Conservation (phyloP, 805 yeast species). For the Ogataea kodamae region DNA sequence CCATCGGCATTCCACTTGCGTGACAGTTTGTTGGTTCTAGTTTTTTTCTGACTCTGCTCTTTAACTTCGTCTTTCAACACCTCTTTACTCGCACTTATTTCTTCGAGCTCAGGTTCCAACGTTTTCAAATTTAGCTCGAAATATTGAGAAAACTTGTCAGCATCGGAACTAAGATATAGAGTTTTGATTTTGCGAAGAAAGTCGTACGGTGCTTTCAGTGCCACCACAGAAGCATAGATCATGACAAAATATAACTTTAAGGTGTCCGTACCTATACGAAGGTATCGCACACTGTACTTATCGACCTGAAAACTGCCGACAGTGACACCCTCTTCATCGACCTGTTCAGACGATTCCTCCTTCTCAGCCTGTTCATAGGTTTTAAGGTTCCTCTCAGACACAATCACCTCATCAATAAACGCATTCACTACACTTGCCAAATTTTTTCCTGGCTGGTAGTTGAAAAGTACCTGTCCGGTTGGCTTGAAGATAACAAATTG, state of each 20-base stretch:
- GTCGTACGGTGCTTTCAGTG: slow-evolving; percentile 29
- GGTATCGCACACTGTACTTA: slow-evolving; percentile 44
- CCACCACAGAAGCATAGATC: slow-evolving; percentile 38
- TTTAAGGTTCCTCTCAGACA: slow-evolving; percentile 36
- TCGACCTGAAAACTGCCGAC: slow-evolving; percentile 34
- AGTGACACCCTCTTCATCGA: slow-evolving; percentile 19
- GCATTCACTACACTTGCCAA: slow-evolving; percentile 42
- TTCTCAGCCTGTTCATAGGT: slow-evolving; percentile 19
- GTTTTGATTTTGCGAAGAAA: slow-evolving; percentile 26
- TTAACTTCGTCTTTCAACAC: slow-evolving; percentile 6
- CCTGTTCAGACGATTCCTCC: slow-evolving; percentile 22
- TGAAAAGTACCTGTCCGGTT: slow-evolving; percentile 52
- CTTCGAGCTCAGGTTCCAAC: slow-evolving; percentile 22
- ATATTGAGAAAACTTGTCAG: slow-evolving; percentile 37
- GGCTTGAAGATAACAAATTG: slow-evolving; percentile 47
- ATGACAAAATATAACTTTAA: slow-evolving; percentile 39
- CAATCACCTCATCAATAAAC: slow-evolving; percentile 46
- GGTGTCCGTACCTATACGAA: slow-evolving; percentile 36
- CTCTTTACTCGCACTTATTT: slow-evolving; percentile 4
- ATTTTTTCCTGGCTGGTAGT: slow-evolving; percentile 37
- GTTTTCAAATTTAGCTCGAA: slow-evolving; percentile 36
- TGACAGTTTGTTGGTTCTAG: slow-evolving; percentile 35
- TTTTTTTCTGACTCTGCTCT: slow-evolving; percentile 17
- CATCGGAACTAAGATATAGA: slow-evolving; percentile 26
- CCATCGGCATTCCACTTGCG: slow-evolving; percentile 73